These are phyloP conservation scores for Ambrosia trifida DNA, from an alignment of 129 eudicot species.

Conservation along the genomic window DNA sequence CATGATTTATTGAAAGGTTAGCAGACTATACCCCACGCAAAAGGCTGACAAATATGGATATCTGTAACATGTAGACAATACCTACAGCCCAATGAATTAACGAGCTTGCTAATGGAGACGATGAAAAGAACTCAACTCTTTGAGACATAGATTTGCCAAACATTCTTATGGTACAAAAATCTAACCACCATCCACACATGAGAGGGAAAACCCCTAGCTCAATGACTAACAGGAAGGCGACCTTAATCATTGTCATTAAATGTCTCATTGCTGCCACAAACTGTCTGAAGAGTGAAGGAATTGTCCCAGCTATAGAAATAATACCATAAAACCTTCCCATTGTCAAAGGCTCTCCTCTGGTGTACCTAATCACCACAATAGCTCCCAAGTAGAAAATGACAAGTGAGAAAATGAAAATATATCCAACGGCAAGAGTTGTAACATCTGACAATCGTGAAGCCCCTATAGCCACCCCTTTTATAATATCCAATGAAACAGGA, in stretches of 20 bases:
- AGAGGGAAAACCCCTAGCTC: slow-evolving; percentile 95
- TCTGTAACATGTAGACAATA: slow-evolving; percentile 92
- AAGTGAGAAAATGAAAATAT: slow-evolving; percentile 67
- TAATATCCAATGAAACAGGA: slow-evolving; percentile 50
- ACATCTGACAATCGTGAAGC: slow-evolving; percentile 78
- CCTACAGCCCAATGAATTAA: slow-evolving; percentile 97
- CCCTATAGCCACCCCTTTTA: slow-evolving; percentile 54
- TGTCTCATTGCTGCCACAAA: slow-evolving; percentile 85
- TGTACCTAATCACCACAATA: slow-evolving; percentile 66
- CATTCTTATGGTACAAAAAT: slow-evolving; percentile 86
- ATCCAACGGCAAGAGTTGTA: slow-evolving; percentile 89
- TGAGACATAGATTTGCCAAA: slow-evolving; percentile 85
- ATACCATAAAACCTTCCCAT: slow-evolving; percentile 90
- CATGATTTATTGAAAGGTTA: not conserved
- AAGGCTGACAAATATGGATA: slow-evolving; percentile 94
- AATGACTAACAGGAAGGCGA: slow-evolving; percentile 85
- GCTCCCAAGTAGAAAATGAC: slow-evolving; percentile 69
- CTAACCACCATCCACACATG: slow-evolving; percentile 99
- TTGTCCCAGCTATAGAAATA: slow-evolving; percentile 73
- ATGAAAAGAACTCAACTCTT: slow-evolving; percentile 80
- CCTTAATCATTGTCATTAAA: slow-evolving; percentile 88
- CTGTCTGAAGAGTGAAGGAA: slow-evolving; percentile 81
- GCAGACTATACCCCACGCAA: slow-evolving; percentile 76
- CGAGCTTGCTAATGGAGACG: slow-evolving; percentile 89
- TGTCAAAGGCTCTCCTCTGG: slow-evolving; percentile 80